These are phyloP conservation scores for Hypoxylon sp. DNA, from an alignment of 2,329 filamentous ascomycete species.

Conservation along the genomic window DNA sequence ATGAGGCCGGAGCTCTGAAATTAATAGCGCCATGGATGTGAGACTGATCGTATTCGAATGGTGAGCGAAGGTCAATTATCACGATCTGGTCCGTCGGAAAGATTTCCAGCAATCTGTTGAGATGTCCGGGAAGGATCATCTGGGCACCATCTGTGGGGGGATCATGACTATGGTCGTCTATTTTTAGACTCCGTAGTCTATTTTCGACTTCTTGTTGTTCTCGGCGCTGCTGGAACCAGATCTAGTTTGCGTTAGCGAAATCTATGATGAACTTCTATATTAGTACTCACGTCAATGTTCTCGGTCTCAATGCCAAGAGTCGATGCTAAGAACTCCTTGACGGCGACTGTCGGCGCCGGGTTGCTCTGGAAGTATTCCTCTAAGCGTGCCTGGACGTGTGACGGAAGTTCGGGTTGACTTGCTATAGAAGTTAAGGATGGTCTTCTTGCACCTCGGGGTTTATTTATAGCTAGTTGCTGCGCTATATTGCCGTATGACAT, in stretches of 20 bases:
- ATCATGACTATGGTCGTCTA: constrained; percentile 54
- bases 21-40: constrained; percentile 67
- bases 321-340: constrained; percentile 66
- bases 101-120: constrained; percentile 65
- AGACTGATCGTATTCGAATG: constrained; percentile 61
- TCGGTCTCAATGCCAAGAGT: constrained; percentile 64
- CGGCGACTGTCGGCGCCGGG: constrained; percentile 61
- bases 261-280: neutral
- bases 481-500: constrained; percentile 52
- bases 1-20: constrained; percentile 62
- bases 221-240: constrained; percentile 67
- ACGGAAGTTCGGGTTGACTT: constrained; percentile 60
- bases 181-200: constrained; percentile 60
- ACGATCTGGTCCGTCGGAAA: constrained; percentile 60
- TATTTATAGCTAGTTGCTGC: constrained; percentile 60
- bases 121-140: constrained; percentile 65
- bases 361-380: constrained; percentile 66
- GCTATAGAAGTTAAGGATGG: constrained; percentile 56
- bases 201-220: constrained; percentile 61
- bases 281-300: constrained; percentile 60
- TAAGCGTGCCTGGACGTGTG: constrained; percentile 63
- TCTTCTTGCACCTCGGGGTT: constrained; percentile 57
- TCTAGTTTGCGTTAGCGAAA: constrained; percentile 47
- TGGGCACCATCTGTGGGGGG: constrained; percentile 52
- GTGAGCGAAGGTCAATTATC: constrained; percentile 64